Base-by-base conservation (phyloP, 108 stramenopile species). In the Skeletonema grethae region DNA sequence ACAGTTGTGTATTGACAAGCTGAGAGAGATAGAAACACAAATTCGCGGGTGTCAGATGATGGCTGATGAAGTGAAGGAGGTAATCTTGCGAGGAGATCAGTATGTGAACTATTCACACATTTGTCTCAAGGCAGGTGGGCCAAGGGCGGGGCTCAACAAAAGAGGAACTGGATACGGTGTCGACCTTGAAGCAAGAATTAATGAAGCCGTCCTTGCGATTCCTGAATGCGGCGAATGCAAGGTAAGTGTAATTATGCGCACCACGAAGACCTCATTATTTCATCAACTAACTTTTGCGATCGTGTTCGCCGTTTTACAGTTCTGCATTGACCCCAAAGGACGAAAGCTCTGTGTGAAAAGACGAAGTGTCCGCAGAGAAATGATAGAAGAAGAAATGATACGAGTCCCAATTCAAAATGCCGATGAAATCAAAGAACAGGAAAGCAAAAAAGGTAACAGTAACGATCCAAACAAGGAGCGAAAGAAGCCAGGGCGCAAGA, bases 61-160 rank as follows among this genome's bases (percentile, higher is more conserved):
- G 57, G 95, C 95, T 0, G 90, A 91, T 50, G 87, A 90, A 67
- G 89, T 90, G 7, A 66, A 76, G 48, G 71, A 86, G 61, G 75
- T 76, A 20, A 95, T 95, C 50, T 64, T 77, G 12, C 63, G 85
- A 55, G 94, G 94, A 24, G 94, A 89, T 65, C 91, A 95, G 73
- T 91, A 93, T 77, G 89, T 93, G 53, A 95, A 95, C 76, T 93
- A 88, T 65, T 83, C 85, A 39, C 89, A 85, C 65, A 95, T 95
- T 36, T 86, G 84, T 9, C 83, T 95, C 15, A 92, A 89, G 61
- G 86, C 86, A 22, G 85, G 85, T 63, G 91, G 87, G 2, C 85
- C 86, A n/a, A 85, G 70, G 48, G 80, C 69, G 29, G 75, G 56
- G 11, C 72, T 63, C 12, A 66, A 72, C 61, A 67, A 76, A 76